These are phyloP conservation scores for Schizosaccharomyces versatilis DNA, from an alignment of 1,139 yeast species.

Conservation along the genomic window DNA sequence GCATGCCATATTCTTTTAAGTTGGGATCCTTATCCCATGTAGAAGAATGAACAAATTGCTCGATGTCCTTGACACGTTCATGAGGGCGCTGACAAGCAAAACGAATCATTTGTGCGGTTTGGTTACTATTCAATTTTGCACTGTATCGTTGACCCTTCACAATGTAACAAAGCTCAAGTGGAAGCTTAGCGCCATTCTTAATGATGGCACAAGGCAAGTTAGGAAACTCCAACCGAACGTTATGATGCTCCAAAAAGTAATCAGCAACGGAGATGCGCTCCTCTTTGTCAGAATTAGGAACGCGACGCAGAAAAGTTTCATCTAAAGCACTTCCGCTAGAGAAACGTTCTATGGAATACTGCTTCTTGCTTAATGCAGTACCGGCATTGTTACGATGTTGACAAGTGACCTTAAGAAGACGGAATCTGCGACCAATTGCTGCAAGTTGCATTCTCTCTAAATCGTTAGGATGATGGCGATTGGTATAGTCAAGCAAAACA, in stretches of 20 bases:
- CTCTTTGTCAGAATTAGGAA: background rate
- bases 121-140: slow-evolving; percentile 7
- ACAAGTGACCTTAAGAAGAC: background rate
- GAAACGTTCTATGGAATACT: background rate
- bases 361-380: background rate
- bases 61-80: slow-evolving; percentile 6
- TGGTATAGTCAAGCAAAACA: slow-evolving; percentile 3
- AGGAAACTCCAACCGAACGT: slow-evolving; percentile 10
- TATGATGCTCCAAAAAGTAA: slow-evolving; percentile 9
- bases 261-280: slow-evolving; percentile 7
- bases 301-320: background rate
- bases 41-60: slow-evolving; percentile 6
- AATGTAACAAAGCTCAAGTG: slow-evolving; percentile 10
- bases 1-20: slow-evolving; percentile 9
- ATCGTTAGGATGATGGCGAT: no score
- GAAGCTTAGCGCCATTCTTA: slow-evolving; percentile 8
- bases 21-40: slow-evolving; percentile 11
- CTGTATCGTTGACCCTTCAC: slow-evolving; percentile 11
- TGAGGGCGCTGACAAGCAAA: slow-evolving; percentile 3
- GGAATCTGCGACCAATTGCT: background rate
- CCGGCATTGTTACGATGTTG: background rate
- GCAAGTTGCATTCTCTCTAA: background rate
- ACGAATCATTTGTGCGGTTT: slow-evolving; percentile 10
- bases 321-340: background rate
- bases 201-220: slow-evolving; percentile 10